Base-by-base conservation (phyloP, 345 rosid species). In the Syzygium grande region DNA sequence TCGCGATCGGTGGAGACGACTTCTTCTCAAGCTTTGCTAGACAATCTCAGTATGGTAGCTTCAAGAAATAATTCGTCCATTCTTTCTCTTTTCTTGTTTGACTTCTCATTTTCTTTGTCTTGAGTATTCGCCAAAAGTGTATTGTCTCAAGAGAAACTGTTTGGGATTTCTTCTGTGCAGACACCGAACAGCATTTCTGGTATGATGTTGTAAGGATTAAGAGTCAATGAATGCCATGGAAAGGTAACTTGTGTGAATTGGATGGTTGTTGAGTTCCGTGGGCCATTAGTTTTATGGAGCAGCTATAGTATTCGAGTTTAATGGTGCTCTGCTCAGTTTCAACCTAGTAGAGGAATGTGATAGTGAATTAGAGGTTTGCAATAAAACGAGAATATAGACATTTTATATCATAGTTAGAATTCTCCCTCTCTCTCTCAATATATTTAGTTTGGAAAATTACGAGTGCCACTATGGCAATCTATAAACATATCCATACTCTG, bases 1-100 rank as follows among this genome's bases (percentile, higher is more conserved):
- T 90, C 68, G 77, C 92, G 52, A 52, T 88, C 0, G 90, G 84
- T 9, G 93, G 86, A 55, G 98, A 93, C 77, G 98, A 96, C 89
- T 97, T 94, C 89, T 97, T 94, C 94, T 94, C 96, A 73, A 92
- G 90, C 91, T 93, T 93, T 54, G 90, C 95, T 84, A 89, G 91
- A 91, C 97, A 95, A 88, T 89, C 93, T 90, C 97, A 96, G 89
- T 91, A 91, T 85, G 94, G 95, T 88, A 87, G 91, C 91, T 93
- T 93, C 86, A 91, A 95, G 86, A 92, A 95, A 93, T 96, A 88
- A 95, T 56, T 43, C 41, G 41, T n/a, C 51, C 80, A 46, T 61
- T 23, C 27, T 68, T 73, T 52, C 59, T n/a, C 86, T 79, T 84
- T 58, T 84, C 41, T 46, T 51, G 8, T 73, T 65, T 10, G 78